Percentiles rank a stretch among this genome's conserved stretches.
phyloP scores from a whole-genome alignment of 345 rosid species.

The Lepidium sativum region DNA sequence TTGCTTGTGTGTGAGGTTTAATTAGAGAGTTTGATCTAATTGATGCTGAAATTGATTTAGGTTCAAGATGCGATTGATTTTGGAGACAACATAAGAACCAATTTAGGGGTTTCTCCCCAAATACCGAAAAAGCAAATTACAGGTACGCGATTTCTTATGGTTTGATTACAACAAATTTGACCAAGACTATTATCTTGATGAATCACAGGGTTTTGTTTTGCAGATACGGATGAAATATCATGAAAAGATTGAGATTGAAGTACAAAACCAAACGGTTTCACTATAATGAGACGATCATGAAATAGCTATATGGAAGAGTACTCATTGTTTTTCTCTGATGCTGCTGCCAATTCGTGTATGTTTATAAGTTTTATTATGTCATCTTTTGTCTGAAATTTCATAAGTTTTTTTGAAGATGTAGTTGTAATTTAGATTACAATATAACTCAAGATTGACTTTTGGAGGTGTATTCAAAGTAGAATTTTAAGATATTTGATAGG shows the following conservation, averaged over 20 bases:
- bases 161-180: background rate
- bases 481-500: no score
- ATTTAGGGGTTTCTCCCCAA: conserved; percentile 28
- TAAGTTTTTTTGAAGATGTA: background rate
- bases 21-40: background rate
- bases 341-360: background rate
- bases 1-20: background rate
- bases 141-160: background rate
- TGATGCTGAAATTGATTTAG: conserved; percentile 5
- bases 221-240: conserved; percentile 17
- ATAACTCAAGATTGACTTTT: background rate
- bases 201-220: background rate
- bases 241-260: background rate
- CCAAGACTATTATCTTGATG: background rate
- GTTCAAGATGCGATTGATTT: conserved; percentile 46
- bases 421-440: background rate
- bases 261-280: background rate
- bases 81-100: conserved; percentile 38
- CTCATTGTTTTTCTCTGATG: background rate
- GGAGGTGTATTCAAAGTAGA: no score
- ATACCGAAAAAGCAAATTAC: conserved; percentile 15
- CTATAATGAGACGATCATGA: background rate
- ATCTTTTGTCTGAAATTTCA: background rate
- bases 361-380: background rate
- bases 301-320: background rate